A percentile compares a stretch with the other conserved stretches of the same genome.
Conservation (phyloP, 2,329 filamentous ascomycete species). For the Metarhizium anisopliae region DNA sequence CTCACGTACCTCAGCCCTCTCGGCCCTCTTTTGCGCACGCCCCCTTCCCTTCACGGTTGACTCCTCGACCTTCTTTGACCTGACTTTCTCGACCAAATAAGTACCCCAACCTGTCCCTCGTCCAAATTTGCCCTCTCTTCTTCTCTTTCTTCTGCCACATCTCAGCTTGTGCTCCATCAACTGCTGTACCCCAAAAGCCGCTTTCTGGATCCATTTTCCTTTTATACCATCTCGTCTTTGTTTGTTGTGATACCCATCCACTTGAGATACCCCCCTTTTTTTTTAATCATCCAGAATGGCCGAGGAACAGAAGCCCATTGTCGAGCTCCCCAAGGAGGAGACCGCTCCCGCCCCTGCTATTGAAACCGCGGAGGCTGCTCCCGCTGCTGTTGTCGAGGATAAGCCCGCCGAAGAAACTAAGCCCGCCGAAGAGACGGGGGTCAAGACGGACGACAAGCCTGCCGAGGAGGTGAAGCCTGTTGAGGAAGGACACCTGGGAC, state of each 20-base stretch:
- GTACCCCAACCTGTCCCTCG: constrained; percentile 28
- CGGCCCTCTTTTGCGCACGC: constrained; percentile 1
- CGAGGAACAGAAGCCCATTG: constrained; percentile 63
- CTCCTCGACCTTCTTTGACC: constrained; percentile 9
- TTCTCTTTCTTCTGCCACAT: constrained; percentile 24
- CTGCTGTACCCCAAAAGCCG: constrained; percentile 14
- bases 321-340: constrained; percentile 39
- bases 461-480: constrained; percentile 54
- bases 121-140: constrained; percentile 15
- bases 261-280: constrained; percentile 30
- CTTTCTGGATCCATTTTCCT: constrained; percentile 28
- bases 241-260: constrained; percentile 43
- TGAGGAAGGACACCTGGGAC: constrained; percentile 75
- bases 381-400: constrained; percentile 24
- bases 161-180: constrained; percentile 21
- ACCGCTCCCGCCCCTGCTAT: constrained; percentile 27
- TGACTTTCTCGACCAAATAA: constrained; percentile 26
- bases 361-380: constrained; percentile 26
- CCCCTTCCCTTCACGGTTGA: constrained; percentile 6
- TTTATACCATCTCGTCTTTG: constrained; percentile 31
- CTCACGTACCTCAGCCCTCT: not conserved
- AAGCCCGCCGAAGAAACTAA: constrained; percentile 31
- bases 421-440: constrained; percentile 21
- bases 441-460: constrained; percentile 33
- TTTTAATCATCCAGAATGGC: constrained; percentile 51